These are phyloP conservation scores for Kuraishia piskuri DNA, from an alignment of 805 yeast species.

Conservation along the genomic window DNA sequence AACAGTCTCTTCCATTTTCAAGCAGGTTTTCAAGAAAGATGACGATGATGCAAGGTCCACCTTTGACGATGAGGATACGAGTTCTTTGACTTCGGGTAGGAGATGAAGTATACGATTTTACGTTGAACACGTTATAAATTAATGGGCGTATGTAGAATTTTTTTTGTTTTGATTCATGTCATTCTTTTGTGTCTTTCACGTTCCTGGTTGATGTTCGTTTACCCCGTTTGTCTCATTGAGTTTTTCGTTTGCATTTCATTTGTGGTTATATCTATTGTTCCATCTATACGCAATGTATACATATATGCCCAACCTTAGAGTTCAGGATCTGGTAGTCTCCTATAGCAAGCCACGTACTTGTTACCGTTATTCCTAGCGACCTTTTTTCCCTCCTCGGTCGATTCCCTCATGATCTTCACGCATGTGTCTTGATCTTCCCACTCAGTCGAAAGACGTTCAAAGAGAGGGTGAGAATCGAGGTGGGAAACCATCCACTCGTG, in stretches of 20 bases:
- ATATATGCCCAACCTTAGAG: slow-evolving; percentile 4
- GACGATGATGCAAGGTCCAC: slow-evolving; percentile 7
- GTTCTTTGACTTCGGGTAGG: neutral
- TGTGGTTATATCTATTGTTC: neutral
- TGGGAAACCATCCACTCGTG: slow-evolving; percentile 97
- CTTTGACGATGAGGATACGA: neutral
- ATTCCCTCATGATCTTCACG: slow-evolving; percentile 77
- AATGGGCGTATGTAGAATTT: neutral
- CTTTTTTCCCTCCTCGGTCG: slow-evolving; percentile 98
- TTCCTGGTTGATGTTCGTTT: neutral
- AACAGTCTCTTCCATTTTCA: slow-evolving; percentile 27
- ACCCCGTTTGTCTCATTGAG: neutral
- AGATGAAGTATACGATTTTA: neutral
- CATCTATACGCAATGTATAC: neutral
- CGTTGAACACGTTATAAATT: neutral
- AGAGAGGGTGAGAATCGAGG: slow-evolving; percentile 83
- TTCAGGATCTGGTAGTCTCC: slow-evolving; percentile 56
- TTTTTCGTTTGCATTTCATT: neutral
- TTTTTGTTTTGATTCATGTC: neutral
- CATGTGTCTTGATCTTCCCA: slow-evolving; percentile 80
- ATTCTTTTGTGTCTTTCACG: neutral
- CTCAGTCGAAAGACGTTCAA: slow-evolving; percentile 67
- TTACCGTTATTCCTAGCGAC: slow-evolving; percentile 84
- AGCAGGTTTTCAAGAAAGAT: slow-evolving; percentile 16
- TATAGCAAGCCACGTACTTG: slow-evolving; percentile 84